Evolutionary conservation across 2,329 filamentous ascomycete genomes (phyloP).

Genomic region (Fusarium miscanthi): DNA sequence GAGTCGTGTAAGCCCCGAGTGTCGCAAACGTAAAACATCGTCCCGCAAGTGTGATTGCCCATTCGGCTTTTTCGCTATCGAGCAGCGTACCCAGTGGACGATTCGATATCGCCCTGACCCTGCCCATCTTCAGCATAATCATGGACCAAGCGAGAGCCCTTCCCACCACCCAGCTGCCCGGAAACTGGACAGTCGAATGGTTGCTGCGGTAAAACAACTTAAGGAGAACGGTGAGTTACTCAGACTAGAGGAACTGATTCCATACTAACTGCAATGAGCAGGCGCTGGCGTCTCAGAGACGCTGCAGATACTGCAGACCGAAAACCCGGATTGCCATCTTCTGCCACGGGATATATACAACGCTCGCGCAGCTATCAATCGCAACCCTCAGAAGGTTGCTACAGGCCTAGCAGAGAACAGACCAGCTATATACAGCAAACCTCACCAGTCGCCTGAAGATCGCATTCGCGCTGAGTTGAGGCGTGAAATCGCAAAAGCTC

Average conservation of each 20-base stretch:
- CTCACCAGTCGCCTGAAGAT: constrained; percentile 71
- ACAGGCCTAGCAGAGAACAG: constrained; percentile 69
- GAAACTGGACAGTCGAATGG: constrained; percentile 75
- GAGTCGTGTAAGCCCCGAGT: constrained; percentile 70
- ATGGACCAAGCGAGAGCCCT: constrained; percentile 73
- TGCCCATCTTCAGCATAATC: constrained; percentile 70
- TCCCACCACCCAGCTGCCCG: constrained; percentile 73
- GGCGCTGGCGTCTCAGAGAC: constrained; percentile 74
- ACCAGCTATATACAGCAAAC: constrained; percentile 74
- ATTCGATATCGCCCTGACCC: constrained; percentile 72
- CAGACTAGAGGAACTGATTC: constrained; percentile 27
- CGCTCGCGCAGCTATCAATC: constrained; percentile 73
- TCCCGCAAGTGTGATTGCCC: constrained; percentile 76
- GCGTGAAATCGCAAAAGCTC: constrained; percentile 68
- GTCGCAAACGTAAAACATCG: constrained; percentile 73
- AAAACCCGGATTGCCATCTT: constrained; percentile 72
- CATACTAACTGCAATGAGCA: constrained; percentile 54
- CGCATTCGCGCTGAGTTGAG: constrained; percentile 71
- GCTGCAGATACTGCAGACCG: constrained; percentile 72
- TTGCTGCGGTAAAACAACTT: constrained; percentile 72
- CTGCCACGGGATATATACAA: constrained; percentile 76
- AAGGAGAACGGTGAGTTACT: constrained; percentile 70
- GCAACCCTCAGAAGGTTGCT: constrained; percentile 71
- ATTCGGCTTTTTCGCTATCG: constrained; percentile 77
- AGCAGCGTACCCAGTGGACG: constrained; percentile 74